Evolutionary conservation across 352 stramenopile species (phyloP), one percentile per base, ranked within the genome.

Genomic region (Phytophthora citrophthora): DNA sequence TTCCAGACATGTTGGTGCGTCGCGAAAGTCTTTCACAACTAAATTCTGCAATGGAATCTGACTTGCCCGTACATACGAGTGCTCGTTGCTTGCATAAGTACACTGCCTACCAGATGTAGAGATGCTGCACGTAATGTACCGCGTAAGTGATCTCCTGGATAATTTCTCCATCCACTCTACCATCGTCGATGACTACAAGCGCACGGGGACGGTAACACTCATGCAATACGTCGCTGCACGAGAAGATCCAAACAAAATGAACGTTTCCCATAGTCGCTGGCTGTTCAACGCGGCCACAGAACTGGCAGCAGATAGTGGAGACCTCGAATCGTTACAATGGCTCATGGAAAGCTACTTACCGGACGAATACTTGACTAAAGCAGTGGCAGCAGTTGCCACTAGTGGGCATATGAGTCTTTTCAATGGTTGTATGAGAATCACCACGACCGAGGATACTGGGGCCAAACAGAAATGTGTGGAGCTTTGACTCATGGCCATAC

Each of bases 341-440:
- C 48, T 72, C 1, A 43, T 61, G 32, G 56, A 65, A 15, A 61
- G 7, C 13, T 74, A 74, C n/a, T n/a, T 70, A 5, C 54, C 61
- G 5, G 18, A 13, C 12, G 61, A 59, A 27, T 63, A 64, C 24
- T 32, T 64, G 53, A 70, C 55, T 34, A 74, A 68, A 40, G 66
- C 61, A 0, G 61, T 74, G n/a, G 24, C 29, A 8, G 54, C 61
- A 6, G 66, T 55, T 11, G 61, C 54, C 32, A 16, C 26, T 36
- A 39, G 61, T 27, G 55, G 67, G 32, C 61, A 75, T 4, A 27
- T 71, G n/a, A 1, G 27, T 18, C 15, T 74, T 2, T 36, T 74
- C n/a, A 58, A 51, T 74, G 66, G 66, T 16, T 71, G 11, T 61
- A 49, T 41, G 36, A 68, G 8, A 31, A 45, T 4, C 63, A 71